Conservation (phyloP, 208 protist species). For the Lotmaria passim region DNA sequence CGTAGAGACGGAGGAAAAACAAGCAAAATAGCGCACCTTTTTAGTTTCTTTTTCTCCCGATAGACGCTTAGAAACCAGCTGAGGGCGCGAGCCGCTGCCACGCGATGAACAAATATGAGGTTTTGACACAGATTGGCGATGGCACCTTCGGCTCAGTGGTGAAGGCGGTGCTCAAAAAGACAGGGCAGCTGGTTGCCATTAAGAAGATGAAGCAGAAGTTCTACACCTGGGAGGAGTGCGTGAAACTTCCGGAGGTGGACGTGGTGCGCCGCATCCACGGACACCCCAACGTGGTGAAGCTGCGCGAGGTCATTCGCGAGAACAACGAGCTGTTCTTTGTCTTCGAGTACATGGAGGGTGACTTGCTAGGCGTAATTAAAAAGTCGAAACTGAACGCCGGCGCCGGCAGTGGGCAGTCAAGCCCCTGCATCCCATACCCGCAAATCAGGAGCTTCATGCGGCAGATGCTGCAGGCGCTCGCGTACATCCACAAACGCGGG, state of each 20-base stretch:
- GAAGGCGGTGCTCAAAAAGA: constrained; percentile 92
- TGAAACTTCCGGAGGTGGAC: constrained; percentile 94
- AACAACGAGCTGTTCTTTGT: constrained; percentile 97
- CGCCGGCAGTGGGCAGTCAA: constrained; percentile 20
- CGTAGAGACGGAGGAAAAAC: no score
- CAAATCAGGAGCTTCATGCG: constrained; percentile 92
- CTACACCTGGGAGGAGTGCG: constrained; percentile 97
- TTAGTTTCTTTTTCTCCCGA: constrained; percentile 15
- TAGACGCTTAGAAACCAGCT: constrained; percentile 25
- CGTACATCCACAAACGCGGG: constrained; percentile 96
- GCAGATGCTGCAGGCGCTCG: constrained; percentile 93
- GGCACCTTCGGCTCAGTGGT: constrained; percentile 96
- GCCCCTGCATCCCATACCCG: constrained; percentile 80
- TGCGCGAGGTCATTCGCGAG: constrained; percentile 97
- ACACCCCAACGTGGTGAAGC: constrained; percentile 97
- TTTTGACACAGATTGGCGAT: constrained; percentile 94
- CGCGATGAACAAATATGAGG: constrained; percentile 94
- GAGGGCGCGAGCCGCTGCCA: background rate
- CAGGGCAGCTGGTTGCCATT: constrained; percentile 96
- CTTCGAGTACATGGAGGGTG: constrained; percentile 98
- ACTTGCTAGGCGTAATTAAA: constrained; percentile 96
- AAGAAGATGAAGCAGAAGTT: constrained; percentile 99
- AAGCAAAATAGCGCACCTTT: constrained; percentile 1
- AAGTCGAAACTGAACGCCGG: constrained; percentile 80
- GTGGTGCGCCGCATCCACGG: constrained; percentile 93